Conservation (phyloP, 1,139 yeast genomes). For the Geotrichum siamense region DNA sequence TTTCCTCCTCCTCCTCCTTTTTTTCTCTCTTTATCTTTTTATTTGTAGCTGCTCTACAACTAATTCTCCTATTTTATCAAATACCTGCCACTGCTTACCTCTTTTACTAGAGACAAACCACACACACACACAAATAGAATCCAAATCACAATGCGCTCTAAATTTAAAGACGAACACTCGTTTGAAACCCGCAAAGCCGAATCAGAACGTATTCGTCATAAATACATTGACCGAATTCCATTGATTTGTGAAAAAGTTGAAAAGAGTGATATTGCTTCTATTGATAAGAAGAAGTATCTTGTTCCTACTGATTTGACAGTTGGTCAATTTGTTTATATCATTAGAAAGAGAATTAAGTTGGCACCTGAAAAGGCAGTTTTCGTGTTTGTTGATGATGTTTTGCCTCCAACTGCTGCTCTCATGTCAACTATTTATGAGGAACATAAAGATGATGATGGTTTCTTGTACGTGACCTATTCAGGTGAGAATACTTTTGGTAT, state of each 20-base stretch:
- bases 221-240: conserved; percentile 89
- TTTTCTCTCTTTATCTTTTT: not conserved
- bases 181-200: conserved; percentile 94
- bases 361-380: conserved; percentile 98
- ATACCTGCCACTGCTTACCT: not conserved
- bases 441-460: conserved; percentile 96
- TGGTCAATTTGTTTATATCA: conserved; percentile 96
- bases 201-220: conserved; percentile 82
- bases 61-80: not conserved
- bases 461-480: conserved; percentile 78
- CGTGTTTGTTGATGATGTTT: conserved; percentile 89
- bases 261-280: conserved; percentile 91
- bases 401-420: conserved; percentile 96
- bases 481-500: conserved; percentile 44
- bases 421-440: conserved; percentile 93
- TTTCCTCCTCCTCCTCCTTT: conserved; percentile 2
- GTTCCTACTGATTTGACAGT: conserved; percentile 96
- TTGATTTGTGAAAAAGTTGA: conserved; percentile 96
- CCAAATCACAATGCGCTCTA: conserved; percentile 57
- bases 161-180: conserved; percentile 87
- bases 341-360: conserved; percentile 88
- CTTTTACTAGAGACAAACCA: not conserved
- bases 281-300: conserved; percentile 92
- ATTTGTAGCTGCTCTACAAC: not conserved
- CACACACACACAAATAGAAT: not conserved